These are phyloP conservation scores for Eleusine coracana DNA, from an alignment of 176 grass and related monocot species.

Conservation along the genomic window DNA sequence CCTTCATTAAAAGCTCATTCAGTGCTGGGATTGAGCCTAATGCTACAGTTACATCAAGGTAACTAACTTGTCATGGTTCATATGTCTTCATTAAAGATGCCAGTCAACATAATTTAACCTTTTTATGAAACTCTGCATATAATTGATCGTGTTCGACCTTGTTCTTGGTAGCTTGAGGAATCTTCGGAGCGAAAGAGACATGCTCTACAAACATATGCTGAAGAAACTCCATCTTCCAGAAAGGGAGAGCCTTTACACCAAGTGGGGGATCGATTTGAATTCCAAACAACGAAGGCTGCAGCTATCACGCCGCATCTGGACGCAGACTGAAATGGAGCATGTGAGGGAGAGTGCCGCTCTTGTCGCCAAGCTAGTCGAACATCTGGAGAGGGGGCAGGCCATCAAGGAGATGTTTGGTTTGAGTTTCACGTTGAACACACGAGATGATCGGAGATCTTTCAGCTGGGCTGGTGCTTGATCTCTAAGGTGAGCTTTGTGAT, in stretches of 20 bases:
- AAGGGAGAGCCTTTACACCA: conserved; percentile 68
- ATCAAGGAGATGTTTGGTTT: conserved; percentile 93
- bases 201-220: conserved; percentile 79
- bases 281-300: conserved; percentile 82
- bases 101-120: background rate
- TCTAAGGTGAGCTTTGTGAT: conserved; percentile 1
- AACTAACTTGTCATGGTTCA: background rate
- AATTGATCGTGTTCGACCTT: background rate
- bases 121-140: background rate
- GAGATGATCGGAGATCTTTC: conserved; percentile 56
- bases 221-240: conserved; percentile 56
- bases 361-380: conserved; percentile 64
- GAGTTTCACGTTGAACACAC: conserved; percentile 62
- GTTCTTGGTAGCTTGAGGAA: conserved; percentile 57
- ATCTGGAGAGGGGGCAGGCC: conserved; percentile 56
- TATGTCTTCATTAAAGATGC: background rate
- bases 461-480: conserved; percentile 50
- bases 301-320: conserved; percentile 69
- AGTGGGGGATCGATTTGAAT: conserved; percentile 70
- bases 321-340: conserved; percentile 67
- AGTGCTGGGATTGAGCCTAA: conserved; percentile 34
- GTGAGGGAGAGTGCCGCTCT: conserved; percentile 72
- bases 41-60: conserved; percentile 57
- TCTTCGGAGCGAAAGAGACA: conserved; percentile 77
- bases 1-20: conserved; percentile 65